Conservation (phyloP, 75 land plant species). For the Adiantum capillusveneris region DNA sequence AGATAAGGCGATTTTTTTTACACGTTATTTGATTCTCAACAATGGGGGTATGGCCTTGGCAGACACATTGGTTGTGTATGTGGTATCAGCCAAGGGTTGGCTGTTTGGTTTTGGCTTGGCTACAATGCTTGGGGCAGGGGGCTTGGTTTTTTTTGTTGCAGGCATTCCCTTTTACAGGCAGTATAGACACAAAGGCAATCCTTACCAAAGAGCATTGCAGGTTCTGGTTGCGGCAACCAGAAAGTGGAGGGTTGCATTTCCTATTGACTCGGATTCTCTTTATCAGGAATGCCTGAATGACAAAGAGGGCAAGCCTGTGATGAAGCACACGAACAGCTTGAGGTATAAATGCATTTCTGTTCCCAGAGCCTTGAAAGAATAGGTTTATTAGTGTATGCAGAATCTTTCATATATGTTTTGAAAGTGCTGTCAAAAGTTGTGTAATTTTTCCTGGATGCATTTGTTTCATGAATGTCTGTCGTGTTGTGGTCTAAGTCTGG, state of each 20-base stretch:
- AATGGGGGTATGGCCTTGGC: conserved; percentile 12
- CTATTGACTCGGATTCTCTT: conserved; percentile 22
- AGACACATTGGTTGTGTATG: conserved; percentile 19
- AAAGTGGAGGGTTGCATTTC: conserved; percentile 26
- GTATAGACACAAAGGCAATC: conserved; percentile 26
- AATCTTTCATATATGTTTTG: too few relatives aligned
- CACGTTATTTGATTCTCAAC: conserved; percentile 13
- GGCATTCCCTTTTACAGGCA: conserved; percentile 17
- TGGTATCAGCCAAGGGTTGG: conserved; percentile 19
- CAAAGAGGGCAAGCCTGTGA: conserved; percentile 6
- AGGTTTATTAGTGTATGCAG: too few relatives aligned
- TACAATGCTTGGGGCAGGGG: conserved; percentile 10
- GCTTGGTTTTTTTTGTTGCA: conserved; percentile 4
- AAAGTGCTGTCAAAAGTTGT: too few relatives aligned
- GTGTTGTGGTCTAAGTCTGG: too few relatives aligned
- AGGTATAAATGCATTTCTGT: too few relatives aligned
- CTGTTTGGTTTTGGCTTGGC: conserved; percentile 20
- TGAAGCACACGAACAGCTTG: conserved; percentile 12
- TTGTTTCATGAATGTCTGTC: too few relatives aligned
- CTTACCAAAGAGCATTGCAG: conserved; percentile 21
- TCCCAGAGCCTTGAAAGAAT: too few relatives aligned
- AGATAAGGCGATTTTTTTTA: conserved; percentile 21
- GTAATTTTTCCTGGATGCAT: too few relatives aligned
- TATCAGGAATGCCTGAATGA: conserved; percentile 20
- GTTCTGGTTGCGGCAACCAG: conserved; percentile 45